Percentiles rank a stretch among this genome's conserved stretches.
Evolutionary conservation across 768 basidiomycete species (phyloP).

Genomic region (Leucosporidium scottii): DNA sequence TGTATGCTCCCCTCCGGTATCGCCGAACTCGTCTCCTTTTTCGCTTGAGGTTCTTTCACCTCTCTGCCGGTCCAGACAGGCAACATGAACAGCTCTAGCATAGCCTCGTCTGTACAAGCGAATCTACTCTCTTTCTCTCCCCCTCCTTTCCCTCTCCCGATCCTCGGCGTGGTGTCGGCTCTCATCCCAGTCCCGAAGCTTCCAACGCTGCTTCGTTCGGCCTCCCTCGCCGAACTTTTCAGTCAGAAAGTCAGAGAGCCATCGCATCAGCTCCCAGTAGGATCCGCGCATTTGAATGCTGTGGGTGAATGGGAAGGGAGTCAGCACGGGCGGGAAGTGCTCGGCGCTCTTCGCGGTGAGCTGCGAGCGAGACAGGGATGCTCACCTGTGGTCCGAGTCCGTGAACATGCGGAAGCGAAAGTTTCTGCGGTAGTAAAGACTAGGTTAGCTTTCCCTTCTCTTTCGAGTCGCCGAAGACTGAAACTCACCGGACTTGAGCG

Average conservation of each 20-base stretch:
- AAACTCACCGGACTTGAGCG: slow-evolving; percentile 54
- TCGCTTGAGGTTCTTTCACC: no score
- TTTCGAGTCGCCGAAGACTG: no score
- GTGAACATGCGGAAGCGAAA: slow-evolving; percentile 89
- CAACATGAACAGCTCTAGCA: no score
- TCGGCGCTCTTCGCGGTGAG: not conserved
- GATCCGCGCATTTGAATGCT: slow-evolving; percentile 65
- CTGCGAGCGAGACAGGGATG: no score
- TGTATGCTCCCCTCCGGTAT: no score
- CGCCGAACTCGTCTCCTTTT: no score
- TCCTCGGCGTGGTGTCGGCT: no score
- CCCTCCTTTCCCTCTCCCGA: no score
- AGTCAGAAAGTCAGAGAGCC: slow-evolving; percentile 60
- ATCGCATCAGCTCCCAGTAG: slow-evolving; percentile 76
- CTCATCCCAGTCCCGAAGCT: slow-evolving; percentile 1
- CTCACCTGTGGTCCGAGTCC: slow-evolving; percentile 71
- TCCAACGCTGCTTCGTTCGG: slow-evolving; percentile 24
- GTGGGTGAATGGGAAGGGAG: not conserved
- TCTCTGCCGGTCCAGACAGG: no score
- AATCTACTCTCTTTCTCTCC: no score
- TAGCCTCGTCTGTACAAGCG: no score
- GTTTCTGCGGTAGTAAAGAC: slow-evolving; percentile 44
- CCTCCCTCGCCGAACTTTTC: slow-evolving; percentile 30
- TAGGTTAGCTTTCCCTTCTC: not conserved
- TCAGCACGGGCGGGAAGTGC: not conserved